Evolutionary conservation across 2,329 filamentous ascomycete species (phyloP).

Genomic region (Ascochyta rabiei): DNA sequence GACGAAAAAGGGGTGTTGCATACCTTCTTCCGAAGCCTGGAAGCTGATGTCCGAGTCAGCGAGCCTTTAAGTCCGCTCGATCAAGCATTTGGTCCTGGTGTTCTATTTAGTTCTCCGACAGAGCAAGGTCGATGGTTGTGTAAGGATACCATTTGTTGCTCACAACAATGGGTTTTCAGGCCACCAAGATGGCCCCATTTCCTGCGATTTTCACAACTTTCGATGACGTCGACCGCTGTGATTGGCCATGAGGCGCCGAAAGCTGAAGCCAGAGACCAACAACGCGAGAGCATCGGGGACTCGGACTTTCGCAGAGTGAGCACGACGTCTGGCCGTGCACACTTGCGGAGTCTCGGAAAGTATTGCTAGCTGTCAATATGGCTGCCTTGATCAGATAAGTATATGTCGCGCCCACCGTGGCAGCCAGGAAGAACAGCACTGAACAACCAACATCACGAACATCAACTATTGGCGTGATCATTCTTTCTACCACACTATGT

Average conservation of each 20-base stretch:
- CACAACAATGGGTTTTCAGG: background rate
- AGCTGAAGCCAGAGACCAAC: background rate
- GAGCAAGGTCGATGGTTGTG: background rate
- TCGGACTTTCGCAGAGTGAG: background rate
- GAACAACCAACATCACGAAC: too few species aligned
- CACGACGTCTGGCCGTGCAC: background rate
- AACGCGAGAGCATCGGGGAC: background rate
- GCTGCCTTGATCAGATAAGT: background rate
- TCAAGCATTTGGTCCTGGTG: background rate
- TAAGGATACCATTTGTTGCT: background rate
- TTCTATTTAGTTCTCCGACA: background rate
- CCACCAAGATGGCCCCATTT: background rate
- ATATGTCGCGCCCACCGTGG: background rate
- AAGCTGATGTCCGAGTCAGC: background rate
- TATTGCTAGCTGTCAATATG: background rate
- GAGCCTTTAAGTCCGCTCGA: background rate
- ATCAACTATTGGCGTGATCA: too few species aligned
- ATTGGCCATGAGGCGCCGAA: background rate
- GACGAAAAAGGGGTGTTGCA: too few species aligned
- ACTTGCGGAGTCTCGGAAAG: background rate
- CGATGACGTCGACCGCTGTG: slow-evolving; percentile 4
- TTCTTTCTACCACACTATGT: background rate
- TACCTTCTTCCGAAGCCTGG: background rate
- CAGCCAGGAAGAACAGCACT: too few species aligned
- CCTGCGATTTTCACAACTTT: background rate